Percentiles rank a stretch among this genome's conserved stretches.
Evolutionary conservation across 164 flowering plant species (phyloP).

Genomic region (Magnolia officinalis): DNA sequence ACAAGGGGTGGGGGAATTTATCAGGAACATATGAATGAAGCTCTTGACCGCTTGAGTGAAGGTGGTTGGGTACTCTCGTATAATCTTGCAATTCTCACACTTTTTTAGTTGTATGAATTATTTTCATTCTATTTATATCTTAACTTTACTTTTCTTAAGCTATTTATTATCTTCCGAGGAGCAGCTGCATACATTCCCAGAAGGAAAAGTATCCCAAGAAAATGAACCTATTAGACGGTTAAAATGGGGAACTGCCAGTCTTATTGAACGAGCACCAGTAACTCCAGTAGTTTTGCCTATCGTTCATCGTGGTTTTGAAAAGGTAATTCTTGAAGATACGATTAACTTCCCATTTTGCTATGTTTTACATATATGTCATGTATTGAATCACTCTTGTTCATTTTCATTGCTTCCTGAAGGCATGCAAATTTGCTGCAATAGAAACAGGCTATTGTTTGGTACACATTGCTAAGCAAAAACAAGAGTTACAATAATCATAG

Average conservation of each 20-base stretch:
- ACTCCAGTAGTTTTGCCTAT: conserved; percentile 96
- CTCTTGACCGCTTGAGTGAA: conserved; percentile 73
- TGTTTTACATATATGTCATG: neutral
- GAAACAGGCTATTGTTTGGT: neutral
- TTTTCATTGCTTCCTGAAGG: neutral
- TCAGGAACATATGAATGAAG: conserved; percentile 95
- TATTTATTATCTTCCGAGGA: conserved; percentile 21
- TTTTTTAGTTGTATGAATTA: neutral
- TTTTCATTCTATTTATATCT: conserved; percentile 7
- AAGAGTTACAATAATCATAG: neutral
- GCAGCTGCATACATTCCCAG: conserved; percentile 95
- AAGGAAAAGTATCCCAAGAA: conserved; percentile 87
- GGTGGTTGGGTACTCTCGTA: conserved; percentile 76
- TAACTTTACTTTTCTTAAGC: conserved; percentile 14
- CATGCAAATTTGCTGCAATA: neutral
- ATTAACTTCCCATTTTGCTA: neutral
- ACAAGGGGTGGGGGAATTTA: conserved; percentile 92
- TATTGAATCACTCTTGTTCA: neutral
- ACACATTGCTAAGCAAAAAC: neutral
- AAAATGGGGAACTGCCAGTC: conserved; percentile 99
- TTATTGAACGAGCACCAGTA: conserved; percentile 77
- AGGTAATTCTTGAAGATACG: conserved; percentile 38
- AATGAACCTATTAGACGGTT: conserved; percentile 70
- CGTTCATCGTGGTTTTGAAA: conserved; percentile 74
- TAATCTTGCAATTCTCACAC: conserved; percentile 8